These are phyloP conservation scores for Teunomyces barrocoloradensis DNA, from an alignment of 805 yeast genomes.

Conservation along the genomic window DNA sequence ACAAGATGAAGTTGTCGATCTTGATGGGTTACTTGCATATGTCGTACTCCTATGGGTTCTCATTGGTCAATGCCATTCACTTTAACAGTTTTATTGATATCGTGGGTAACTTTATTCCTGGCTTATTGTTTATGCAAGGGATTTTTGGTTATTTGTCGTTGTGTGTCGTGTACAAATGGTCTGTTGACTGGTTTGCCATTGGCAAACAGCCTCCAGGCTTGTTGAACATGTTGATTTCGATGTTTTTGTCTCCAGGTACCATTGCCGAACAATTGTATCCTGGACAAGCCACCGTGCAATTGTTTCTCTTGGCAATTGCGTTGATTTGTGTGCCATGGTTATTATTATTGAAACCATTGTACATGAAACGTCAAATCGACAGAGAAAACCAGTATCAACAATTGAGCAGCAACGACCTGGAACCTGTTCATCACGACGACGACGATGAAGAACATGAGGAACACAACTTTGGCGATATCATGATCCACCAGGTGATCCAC, in stretches of 20 bases:
- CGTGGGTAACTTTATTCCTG: slow-evolving; percentile 71
- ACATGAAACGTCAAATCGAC: slow-evolving; percentile 34
- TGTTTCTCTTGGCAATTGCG: slow-evolving; percentile 56
- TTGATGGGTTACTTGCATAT: slow-evolving; percentile 74
- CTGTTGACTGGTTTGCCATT: slow-evolving; percentile 65
- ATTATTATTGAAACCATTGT: slow-evolving; percentile 61
- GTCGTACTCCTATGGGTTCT: slow-evolving; percentile 67
- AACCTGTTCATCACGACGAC: slow-evolving; percentile 23
- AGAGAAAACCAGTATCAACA: slow-evolving; percentile 25
- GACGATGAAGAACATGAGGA: slow-evolving; percentile 36
- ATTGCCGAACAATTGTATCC: slow-evolving; percentile 64
- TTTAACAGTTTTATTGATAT: slow-evolving; percentile 63
- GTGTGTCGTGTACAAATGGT: slow-evolving; percentile 73
- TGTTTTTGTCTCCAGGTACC: slow-evolving; percentile 72
- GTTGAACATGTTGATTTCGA: slow-evolving; percentile 70
- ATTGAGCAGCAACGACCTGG: slow-evolving; percentile 14
- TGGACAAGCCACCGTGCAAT: slow-evolving; percentile 63
- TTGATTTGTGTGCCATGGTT: slow-evolving; percentile 75
- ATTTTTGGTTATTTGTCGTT: slow-evolving; percentile 69
- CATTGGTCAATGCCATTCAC: slow-evolving; percentile 59
- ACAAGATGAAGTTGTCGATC: slow-evolving; percentile 74
- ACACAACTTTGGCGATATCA: slow-evolving; percentile 58
- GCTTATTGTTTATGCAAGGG: slow-evolving; percentile 70
- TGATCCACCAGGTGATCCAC: slow-evolving; percentile 78
- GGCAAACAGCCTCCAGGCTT: slow-evolving; percentile 67